Percentiles rank a stretch among this genome's conserved stretches.
phyloP scores from a whole-genome alignment of 2,329 filamentous ascomycete species.

The Corinectria fuckeliana region DNA sequence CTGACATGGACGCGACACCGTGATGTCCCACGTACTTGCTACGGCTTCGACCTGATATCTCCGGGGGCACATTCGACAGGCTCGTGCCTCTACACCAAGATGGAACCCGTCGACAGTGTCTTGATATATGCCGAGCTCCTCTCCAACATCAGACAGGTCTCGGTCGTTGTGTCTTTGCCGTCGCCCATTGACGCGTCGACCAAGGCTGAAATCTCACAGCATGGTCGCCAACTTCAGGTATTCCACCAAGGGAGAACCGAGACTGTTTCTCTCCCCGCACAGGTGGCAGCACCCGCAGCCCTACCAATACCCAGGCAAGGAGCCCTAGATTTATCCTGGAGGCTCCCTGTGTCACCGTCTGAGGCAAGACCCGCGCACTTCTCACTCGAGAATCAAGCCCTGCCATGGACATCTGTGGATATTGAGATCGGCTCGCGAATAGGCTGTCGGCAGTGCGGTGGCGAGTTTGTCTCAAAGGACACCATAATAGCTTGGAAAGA shows the following conservation, averaged over 20 bases:
- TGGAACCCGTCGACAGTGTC: constrained; percentile 30
- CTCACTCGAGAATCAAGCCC: constrained; percentile 46
- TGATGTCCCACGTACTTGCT: background rate
- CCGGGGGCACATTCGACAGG: background rate
- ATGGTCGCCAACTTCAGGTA: constrained; percentile 55
- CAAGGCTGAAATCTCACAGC: constrained; percentile 50
- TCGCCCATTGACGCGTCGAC: constrained; percentile 52
- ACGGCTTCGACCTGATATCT: background rate
- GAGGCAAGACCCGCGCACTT: constrained; percentile 35
- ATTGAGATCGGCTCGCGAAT: constrained; percentile 51
- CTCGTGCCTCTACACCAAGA: background rate
- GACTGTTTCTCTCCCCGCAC: constrained; percentile 52
- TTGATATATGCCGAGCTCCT: constrained; percentile 70
- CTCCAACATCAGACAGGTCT: constrained; percentile 68
- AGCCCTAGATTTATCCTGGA: constrained; percentile 56
- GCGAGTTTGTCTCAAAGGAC: constrained; percentile 46
- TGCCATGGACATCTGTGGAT: constrained; percentile 64
- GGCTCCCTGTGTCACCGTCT: constrained; percentile 52
- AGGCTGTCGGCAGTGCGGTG: constrained; percentile 49
- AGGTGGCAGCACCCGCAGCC: constrained; percentile 41
- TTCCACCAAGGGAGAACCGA: constrained; percentile 50
- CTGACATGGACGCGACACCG: background rate
- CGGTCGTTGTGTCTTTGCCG: constrained; percentile 60
- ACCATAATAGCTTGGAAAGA: constrained; percentile 78
- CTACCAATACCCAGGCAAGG: constrained; percentile 48